Evolutionary conservation across 2,329 filamentous ascomycete genomes (phyloP).

Genomic region (Pseudogymnoascus sp.): DNA sequence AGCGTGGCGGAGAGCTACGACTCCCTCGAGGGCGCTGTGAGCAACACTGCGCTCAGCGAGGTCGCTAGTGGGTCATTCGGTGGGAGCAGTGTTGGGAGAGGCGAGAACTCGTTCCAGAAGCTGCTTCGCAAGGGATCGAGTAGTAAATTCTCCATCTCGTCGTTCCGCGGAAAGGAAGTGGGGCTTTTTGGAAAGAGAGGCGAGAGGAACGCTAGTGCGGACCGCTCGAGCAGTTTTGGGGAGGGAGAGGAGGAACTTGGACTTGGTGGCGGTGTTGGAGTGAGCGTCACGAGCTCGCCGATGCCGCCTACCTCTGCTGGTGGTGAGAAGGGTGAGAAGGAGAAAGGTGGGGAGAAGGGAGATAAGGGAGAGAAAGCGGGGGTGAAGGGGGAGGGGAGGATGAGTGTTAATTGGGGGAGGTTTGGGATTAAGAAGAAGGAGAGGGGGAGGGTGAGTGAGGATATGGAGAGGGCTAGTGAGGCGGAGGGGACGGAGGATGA

Average conservation of each 20-base stretch:
- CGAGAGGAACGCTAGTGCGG: constrained; percentile 41
- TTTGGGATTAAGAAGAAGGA: constrained; percentile 24
- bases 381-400: constrained; percentile 24
- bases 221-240: constrained; percentile 49
- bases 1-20: constrained; percentile 55
- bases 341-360: constrained; percentile 36
- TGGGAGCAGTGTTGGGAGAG: neutral
- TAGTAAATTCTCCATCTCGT: constrained; percentile 57
- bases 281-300: constrained; percentile 45
- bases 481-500: constrained; percentile 26
- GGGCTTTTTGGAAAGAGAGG: neutral
- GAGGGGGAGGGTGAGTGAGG: constrained; percentile 23
- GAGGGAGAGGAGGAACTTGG: constrained; percentile 45
- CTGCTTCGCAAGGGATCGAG: constrained; percentile 59
- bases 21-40: constrained; percentile 47
- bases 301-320: constrained; percentile 38
- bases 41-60: constrained; percentile 35
- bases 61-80: neutral
- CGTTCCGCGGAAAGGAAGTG: constrained; percentile 45
- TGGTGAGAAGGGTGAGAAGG: constrained; percentile 37
- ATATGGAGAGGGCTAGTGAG: constrained; percentile 25
- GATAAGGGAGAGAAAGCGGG: neutral
- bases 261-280: constrained; percentile 33
- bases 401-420: constrained; percentile 25
- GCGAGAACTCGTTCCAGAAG: constrained; percentile 42